These are phyloP conservation scores for Fusarium solani-melongenae DNA, from an alignment of 2,329 filamentous ascomycete species.

Conservation along the genomic window DNA sequence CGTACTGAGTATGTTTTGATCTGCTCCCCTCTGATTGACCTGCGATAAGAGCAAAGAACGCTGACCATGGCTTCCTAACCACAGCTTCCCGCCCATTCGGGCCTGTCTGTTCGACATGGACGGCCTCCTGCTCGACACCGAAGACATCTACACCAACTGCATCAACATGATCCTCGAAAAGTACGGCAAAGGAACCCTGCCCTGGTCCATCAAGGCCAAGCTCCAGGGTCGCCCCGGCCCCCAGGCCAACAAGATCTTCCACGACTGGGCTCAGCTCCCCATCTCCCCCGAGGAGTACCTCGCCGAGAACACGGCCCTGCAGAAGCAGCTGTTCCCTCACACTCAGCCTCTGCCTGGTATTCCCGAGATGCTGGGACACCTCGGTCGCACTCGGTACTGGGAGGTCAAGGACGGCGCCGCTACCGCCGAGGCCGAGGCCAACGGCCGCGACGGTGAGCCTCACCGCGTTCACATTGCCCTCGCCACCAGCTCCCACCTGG, in stretches of 20 bases:
- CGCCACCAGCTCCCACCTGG: constrained; percentile 80
- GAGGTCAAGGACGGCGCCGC: constrained; percentile 48
- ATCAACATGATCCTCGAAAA: constrained; percentile 84
- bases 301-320: constrained; percentile 68
- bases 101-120: constrained; percentile 99
- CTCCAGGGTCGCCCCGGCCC: constrained; percentile 71
- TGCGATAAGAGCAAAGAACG: not conserved
- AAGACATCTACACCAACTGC: constrained; percentile 87
- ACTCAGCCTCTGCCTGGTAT: constrained; percentile 86
- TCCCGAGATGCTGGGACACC: constrained; percentile 69
- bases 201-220: constrained; percentile 94
- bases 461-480: constrained; percentile 80
- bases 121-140: constrained; percentile 91
- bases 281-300: constrained; percentile 77
- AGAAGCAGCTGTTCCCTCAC: constrained; percentile 77
- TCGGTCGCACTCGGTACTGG: constrained; percentile 66
- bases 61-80: constrained; percentile 18
- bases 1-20: constrained; percentile 55
- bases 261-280: constrained; percentile 87
- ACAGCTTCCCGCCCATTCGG: constrained; percentile 80
- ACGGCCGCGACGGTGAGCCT: constrained; percentile 34
- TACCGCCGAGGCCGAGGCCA: constrained; percentile 30
- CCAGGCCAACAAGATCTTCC: constrained; percentile 65
- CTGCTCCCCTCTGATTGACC: not conserved
- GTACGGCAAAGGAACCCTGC: constrained; percentile 79